Percentiles rank a stretch among this genome's conserved stretches.
These are phyloP conservation scores for Graphiopsis chlorocephala DNA, from an alignment of 2,329 filamentous ascomycete species.

Conservation along the genomic window DNA sequence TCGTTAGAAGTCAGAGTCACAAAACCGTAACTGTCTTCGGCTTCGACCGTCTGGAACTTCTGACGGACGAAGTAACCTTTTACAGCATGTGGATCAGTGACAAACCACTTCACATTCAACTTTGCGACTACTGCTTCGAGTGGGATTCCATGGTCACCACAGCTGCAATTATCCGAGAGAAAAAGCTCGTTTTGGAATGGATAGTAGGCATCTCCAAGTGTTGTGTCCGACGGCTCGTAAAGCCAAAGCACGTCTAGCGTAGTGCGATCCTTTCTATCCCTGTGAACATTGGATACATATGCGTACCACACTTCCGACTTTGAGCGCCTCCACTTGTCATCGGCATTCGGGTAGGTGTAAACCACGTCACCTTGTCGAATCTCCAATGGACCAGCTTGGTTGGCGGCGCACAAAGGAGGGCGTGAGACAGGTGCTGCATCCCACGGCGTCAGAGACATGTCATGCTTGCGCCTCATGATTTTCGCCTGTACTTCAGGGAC, in stretches of 20 bases:
- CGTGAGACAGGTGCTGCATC: background rate
- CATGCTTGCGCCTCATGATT: conserved; percentile 21
- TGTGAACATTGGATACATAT: conserved; percentile 60
- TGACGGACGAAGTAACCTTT: conserved; percentile 67
- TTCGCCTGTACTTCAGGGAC: conserved; percentile 23
- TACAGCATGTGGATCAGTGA: conserved; percentile 46
- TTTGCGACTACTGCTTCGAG: conserved; percentile 57
- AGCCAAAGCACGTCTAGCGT: conserved; percentile 70
- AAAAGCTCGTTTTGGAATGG: conserved; percentile 72
- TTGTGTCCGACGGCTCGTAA: conserved; percentile 68
- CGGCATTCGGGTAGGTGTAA: conserved; percentile 44
- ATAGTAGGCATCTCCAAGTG: conserved; percentile 66
- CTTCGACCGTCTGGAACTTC: conserved; percentile 57
- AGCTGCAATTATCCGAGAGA: conserved; percentile 73
- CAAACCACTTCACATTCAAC: conserved; percentile 58
- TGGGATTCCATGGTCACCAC: conserved; percentile 52
- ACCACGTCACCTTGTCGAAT: conserved; percentile 51
- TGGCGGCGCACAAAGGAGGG: background rate
- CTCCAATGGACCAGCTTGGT: conserved; percentile 7
- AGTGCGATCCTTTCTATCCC: conserved; percentile 28
- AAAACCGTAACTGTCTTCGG: conserved; percentile 55
- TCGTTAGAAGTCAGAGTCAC: conserved; percentile 47
- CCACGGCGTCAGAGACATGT: conserved; percentile 28
- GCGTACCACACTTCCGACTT: conserved; percentile 64
- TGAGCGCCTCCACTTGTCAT: conserved; percentile 52